Percentiles rank a stretch among this genome's conserved stretches.
phyloP scores from a whole-genome alignment of 176 grass and related monocot genomes.

The Avena sativa region DNA sequence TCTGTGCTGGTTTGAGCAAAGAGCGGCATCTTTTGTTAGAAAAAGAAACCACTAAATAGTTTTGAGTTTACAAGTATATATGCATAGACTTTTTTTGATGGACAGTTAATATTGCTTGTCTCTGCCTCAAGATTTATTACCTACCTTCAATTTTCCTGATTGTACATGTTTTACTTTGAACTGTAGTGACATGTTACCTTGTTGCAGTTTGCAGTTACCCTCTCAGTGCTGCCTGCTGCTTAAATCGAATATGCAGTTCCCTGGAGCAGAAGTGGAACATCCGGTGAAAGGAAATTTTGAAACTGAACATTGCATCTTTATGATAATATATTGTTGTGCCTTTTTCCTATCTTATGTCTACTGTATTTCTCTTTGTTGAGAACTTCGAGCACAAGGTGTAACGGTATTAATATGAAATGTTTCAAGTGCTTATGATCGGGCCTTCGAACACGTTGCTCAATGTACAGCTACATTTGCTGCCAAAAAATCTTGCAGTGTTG shows the following conservation, averaged over 20 bases:
- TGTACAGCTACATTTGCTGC: background rate
- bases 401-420: background rate
- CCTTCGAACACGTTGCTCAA: background rate
- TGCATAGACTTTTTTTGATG: background rate
- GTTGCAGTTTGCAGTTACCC: constrained; percentile 89
- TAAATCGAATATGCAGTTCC: constrained; percentile 89
- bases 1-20: background rate
- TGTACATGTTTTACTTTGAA: background rate
- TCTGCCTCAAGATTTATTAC: background rate
- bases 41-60: background rate
- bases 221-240: constrained; percentile 91
- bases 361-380: constrained; percentile 10
- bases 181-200: constrained; percentile 11
- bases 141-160: background rate
- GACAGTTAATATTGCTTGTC: background rate
- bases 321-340: constrained; percentile 8
- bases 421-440: background rate
- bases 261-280: constrained; percentile 98
- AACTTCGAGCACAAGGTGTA: background rate
- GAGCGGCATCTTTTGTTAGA: background rate
- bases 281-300: constrained; percentile 47
- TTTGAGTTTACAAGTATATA: background rate
- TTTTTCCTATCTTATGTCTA: constrained; percentile 17
- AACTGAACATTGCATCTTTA: background rate
- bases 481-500: background rate